Conservation (phyloP, 257 asterid species). For the Solanum corneliomulleri region DNA sequence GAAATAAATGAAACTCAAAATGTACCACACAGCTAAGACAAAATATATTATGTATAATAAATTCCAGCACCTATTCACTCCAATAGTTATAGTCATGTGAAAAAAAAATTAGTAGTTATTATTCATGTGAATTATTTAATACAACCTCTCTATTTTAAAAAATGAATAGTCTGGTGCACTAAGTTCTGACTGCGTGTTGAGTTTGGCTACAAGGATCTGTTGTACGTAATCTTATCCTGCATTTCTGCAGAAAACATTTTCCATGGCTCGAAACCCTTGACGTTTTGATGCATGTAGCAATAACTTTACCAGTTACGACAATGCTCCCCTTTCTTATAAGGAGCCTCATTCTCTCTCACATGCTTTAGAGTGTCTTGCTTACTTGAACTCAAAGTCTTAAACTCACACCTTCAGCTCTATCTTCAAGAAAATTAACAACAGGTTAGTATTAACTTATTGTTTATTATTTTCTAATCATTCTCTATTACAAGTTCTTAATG, state of each 20-base stretch:
- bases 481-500: background rate
- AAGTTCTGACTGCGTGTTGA: too few species aligned
- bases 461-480: background rate
- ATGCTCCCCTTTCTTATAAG: background rate
- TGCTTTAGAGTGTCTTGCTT: background rate
- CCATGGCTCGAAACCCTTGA: too few species aligned
- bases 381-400: background rate
- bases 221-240: background rate
- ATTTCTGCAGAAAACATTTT: background rate
- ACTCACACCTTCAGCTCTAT: background rate
- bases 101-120: background rate
- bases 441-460: background rate
- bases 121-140: background rate
- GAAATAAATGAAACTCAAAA: background rate
- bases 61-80: background rate
- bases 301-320: background rate
- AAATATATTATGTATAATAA: background rate
- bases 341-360: constrained; percentile 3
- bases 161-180: background rate
- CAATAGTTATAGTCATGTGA: background rate
- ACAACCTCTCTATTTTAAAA: background rate
- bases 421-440: background rate
- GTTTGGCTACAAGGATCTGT: background rate
- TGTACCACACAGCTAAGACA: background rate
- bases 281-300: background rate